A percentile compares a stretch with the other conserved stretches of the same genome.
These are phyloP conservation scores for Bryum argenteum DNA, from an alignment of 225 moss, liverwort and hornwort genomes.

Conservation along the genomic window DNA sequence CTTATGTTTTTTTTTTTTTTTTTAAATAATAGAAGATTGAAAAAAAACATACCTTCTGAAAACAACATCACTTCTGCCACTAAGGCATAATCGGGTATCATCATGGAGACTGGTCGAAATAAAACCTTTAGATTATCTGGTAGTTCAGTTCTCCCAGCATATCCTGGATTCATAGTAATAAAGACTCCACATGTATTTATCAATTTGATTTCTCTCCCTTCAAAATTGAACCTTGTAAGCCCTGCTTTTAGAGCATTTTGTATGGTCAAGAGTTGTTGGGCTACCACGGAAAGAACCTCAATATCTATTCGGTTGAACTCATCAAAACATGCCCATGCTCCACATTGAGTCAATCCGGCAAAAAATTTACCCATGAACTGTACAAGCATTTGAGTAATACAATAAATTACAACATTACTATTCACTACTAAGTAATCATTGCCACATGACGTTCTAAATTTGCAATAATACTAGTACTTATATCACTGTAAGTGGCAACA, in stretches of 20 bases:
- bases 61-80: conserved; percentile 94
- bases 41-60: conserved; percentile 56
- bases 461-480: too few relatives aligned
- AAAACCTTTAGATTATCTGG: conserved; percentile 89
- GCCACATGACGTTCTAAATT: too few relatives aligned
- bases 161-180: conserved; percentile 95
- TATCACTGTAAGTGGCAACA: too few relatives aligned
- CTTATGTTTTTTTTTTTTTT: too few relatives aligned
- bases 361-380: conserved; percentile 98
- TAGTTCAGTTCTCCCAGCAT: conserved; percentile 82
- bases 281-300: conserved; percentile 86
- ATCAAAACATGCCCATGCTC: conserved; percentile 96
- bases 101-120: conserved; percentile 90
- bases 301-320: conserved; percentile 98
- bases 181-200: conserved; percentile 79
- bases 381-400: background rate
- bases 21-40: too few relatives aligned
- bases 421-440: too few relatives aligned
- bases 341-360: conserved; percentile 88
- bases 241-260: conserved; percentile 87
- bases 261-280: conserved; percentile 88
- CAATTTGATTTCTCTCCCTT: conserved; percentile 85
- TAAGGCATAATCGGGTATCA: conserved; percentile 92
- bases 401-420: too few relatives aligned
- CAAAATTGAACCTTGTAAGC: conserved; percentile 75